Base-by-base conservation (phyloP, 225 moss, liverwort and hornwort species). In the Physcomitrium patens region DNA sequence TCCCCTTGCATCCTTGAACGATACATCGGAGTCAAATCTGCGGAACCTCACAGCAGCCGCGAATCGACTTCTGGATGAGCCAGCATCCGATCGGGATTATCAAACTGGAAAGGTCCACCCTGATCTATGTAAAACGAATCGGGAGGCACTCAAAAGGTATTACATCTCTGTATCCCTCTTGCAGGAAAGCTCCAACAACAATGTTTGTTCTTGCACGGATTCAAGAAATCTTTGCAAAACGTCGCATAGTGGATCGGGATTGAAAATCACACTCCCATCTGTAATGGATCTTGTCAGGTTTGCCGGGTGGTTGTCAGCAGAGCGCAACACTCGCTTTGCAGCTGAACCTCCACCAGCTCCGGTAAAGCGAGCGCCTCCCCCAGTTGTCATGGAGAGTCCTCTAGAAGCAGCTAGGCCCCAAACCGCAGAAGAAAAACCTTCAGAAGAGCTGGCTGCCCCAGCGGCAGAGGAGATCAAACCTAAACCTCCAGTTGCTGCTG, bases 261-360 rank as follows among this genome's bases (percentile, higher is more conserved):
- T 37, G 31, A 37, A 37, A 37, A 37, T 37, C 31, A 37, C 5
- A 3, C 31, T 37, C 31, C 31, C 31, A 37, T 37, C 31, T 37
- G 31, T 7, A 37, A 37, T 55, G 65, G 10, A 48, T 28, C 9
- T 49, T 73, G 43, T 8, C 75, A 80, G 80, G 58, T 80, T 80
- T 64, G 80, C 80, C 9, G 80, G 75, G 26, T 80, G 80, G 80
- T 19, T 80, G 50, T 80, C 80, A 0, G 75, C 75, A 37, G 80
- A 80, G 50, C 80, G 80, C 46, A 75, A 59, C 75, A 65, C 58
- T 7, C 75, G 80, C 5, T 26, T 70, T 1, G 58, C 57, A 49
- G 16, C 60, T 1, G 37, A 28, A 12, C 67, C 50, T 45, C 54
- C 69, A 10, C 63, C 77, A 54, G 62, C 61, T 1, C 70, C 69